Evolutionary conservation across 2,329 filamentous ascomycete genomes (phyloP), one percentile per base, ranked within the genome.

Genomic region (Ophiosphaerella korrae): DNA sequence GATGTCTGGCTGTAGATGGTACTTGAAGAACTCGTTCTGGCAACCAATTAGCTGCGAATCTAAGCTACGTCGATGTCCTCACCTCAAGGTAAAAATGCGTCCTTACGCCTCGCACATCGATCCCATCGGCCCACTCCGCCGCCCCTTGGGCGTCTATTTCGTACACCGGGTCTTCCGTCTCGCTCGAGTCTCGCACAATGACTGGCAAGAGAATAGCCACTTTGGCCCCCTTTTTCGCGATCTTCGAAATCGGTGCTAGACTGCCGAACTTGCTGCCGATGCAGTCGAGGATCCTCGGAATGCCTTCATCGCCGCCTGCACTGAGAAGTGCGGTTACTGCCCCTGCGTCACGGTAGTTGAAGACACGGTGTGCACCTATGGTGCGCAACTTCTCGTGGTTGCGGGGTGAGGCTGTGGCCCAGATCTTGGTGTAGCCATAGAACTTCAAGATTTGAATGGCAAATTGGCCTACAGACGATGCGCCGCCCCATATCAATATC

Each of bases 141-240:
- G 67, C 73, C 7, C 69, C 70, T n/a, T 57, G 39, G 1, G 78
- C 78, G 42, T 84, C 80, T 80, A 84, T 82, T 32, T 75, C 75
- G 48, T 84, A 86, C 53, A 79, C 74, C 0, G 84, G 83, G 50
- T 68, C 72, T 14, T 77, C 70, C 1, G 72, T 73, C 4, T 77
- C 74, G 0, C 73, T 78, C 0, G 83, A 78, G 53, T 85, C 80
- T 37, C 70, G 76, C 38, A 84, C 57, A 49, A 87, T 83, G 13
- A 87, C 78, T 0, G 85, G 85, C 5, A 88, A 67, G 70, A 88
- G 77, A 13, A 86, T 70, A 0, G 84, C 85, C 0, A 87, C 82
- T 21, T 70, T 82, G 3, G 76, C 70, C 0, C 82, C 82, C 1
- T 45, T 64, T 50, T 76, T 69, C 0, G 81, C 82, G 21, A 88